Base-by-base conservation (phyloP, 1,139 yeast species). In the Protomyces macrosporus region DNA sequence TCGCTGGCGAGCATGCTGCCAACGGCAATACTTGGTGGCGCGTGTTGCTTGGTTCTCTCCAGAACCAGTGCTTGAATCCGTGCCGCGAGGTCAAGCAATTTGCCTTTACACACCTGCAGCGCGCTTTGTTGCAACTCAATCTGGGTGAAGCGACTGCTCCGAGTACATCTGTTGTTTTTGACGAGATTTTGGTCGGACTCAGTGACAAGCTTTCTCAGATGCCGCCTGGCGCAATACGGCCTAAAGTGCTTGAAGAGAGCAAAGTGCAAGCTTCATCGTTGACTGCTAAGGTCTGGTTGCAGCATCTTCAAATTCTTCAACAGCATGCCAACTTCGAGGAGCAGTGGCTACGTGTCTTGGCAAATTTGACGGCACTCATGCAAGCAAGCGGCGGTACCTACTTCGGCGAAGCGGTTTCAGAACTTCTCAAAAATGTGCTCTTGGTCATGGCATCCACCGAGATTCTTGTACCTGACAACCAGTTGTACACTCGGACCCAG, bases 11-110 rank as follows among this genome's bases (percentile, higher is more conserved):
- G 37, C 37, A 23, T n/a, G 48, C 54, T 7, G 14, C 14, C 12
- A 35, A 35, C 9, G 50, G 55, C 12, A 37, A 57, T 33, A 60
- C 58, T 33, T 69, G 64, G 48, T 70, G 69, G 68, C 60, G 61
- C 39, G 67, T 68, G 30, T 63, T 69, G 32, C 61, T 68, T 12
- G 65, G 88, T 72, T 93, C 95, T 0, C 78, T 90, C 65, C 90
- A 95, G 0, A 91, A 87, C 70, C 97, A 90, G 74, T 88, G 97
- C 72, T 82, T 88, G 73, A 90, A 90, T 70, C 96, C 96, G 7
- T 88, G 96, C 72, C 80, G 89, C 45, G 90, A 87, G 71, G 79
- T 90, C 10, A 78, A 97, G 55, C 75, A 81, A 0, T 82, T 79
- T 73, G 93, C 96, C 0, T 69, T 76, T 55, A 69, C 65, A 76